phyloP scores from a whole-genome alignment of 257 asterid genomes.

The Solanum corneliomulleri region DNA sequence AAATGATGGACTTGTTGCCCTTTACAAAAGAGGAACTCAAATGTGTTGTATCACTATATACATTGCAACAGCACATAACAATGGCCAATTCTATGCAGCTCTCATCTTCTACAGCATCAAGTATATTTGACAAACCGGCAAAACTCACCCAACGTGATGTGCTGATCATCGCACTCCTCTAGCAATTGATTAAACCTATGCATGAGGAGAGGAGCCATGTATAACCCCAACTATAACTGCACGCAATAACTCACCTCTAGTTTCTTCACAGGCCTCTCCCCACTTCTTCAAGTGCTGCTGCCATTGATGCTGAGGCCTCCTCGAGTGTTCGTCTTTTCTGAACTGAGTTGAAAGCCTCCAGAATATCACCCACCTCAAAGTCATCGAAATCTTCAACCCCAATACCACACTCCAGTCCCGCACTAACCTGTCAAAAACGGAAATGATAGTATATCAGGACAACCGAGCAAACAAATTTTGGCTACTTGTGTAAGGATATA shows the following conservation, averaged over 20 bases:
- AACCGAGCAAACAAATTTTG: not conserved
- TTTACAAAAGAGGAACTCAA: constrained; percentile 51
- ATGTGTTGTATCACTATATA: constrained; percentile 50
- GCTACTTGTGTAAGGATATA: not conserved
- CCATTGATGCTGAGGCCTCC: constrained; percentile 95
- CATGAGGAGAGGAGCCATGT: not conserved
- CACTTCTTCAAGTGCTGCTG: constrained; percentile 65
- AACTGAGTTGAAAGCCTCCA: constrained; percentile 70
- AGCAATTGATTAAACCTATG: constrained; percentile 1
- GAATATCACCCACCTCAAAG: constrained; percentile 79
- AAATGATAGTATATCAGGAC: not conserved
- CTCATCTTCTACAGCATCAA: constrained; percentile 1
- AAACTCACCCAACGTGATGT: not conserved
- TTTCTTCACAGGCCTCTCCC: constrained; percentile 29
- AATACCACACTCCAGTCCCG: constrained; percentile 92
- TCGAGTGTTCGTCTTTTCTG: constrained; percentile 89
- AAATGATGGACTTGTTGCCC: constrained; percentile 43
- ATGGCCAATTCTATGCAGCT: constrained; percentile 8
- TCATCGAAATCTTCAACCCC: constrained; percentile 59
- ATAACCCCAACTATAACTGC: not conserved
- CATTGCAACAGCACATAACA: constrained; percentile 35
- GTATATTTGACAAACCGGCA: constrained; percentile 3
- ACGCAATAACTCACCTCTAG: not conserved
- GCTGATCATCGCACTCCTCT: not conserved
- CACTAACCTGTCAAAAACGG: constrained; percentile 51